A percentile compares a stretch with the other conserved stretches of the same genome.
Conservation (phyloP, 257 asterid species). For the Echites panduratus region DNA sequence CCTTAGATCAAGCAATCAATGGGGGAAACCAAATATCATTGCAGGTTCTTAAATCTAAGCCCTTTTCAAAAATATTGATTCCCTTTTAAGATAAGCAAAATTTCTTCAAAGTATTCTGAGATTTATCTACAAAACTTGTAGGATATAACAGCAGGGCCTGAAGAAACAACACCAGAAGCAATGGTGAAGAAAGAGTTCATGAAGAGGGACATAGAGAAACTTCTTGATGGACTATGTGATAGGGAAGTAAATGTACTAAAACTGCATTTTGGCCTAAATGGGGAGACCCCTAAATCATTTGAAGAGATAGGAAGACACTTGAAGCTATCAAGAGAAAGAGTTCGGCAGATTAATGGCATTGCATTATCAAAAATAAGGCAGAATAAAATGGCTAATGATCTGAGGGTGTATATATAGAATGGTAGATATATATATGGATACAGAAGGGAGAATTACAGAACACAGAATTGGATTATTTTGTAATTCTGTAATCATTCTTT, state of each 20-base stretch:
- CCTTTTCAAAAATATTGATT: neutral
- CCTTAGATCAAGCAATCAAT: constrained; percentile 43
- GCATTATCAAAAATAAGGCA: constrained; percentile 46
- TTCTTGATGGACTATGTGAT: constrained; percentile 37
- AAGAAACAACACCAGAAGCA: constrained; percentile 47
- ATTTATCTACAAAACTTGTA: constrained; percentile 13
- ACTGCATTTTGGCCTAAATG: constrained; percentile 51
- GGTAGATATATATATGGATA: neutral
- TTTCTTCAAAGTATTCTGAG: no score
- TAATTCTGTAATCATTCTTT: no score
- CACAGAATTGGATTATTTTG: no score
- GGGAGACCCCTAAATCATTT: constrained; percentile 40
- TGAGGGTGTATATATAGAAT: constrained; percentile 36
- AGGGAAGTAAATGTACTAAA: constrained; percentile 46
- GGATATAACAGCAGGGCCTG: constrained; percentile 53
- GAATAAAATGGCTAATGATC: constrained; percentile 23
- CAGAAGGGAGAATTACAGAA: no score
- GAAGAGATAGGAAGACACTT: constrained; percentile 54
- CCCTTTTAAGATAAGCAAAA: no score
- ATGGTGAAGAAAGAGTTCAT: constrained; percentile 43
- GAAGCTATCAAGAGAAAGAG: constrained; percentile 64
- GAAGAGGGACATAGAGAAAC: constrained; percentile 36
- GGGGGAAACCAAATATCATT: constrained; percentile 42
- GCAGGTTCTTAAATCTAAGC: constrained; percentile 35
- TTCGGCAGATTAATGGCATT: constrained; percentile 50